A percentile compares a stretch with the other conserved stretches of the same genome.
Conservation (phyloP, 2,329 filamentous ascomycete genomes). For the Trichoderma sp. region DNA sequence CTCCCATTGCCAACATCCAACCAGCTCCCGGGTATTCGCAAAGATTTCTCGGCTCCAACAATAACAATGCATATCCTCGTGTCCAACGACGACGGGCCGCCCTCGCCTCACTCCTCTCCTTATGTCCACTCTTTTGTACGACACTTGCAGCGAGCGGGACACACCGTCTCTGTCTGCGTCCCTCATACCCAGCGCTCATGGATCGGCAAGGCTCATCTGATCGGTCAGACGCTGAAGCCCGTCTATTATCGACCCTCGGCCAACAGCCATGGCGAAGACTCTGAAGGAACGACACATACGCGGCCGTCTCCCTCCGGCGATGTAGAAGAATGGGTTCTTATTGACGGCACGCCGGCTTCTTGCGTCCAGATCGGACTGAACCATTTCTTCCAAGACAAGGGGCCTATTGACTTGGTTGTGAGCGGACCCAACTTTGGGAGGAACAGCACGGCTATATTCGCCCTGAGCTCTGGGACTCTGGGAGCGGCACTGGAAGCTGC, state of each 20-base stretch:
- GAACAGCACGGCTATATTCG: slow-evolving; percentile 79
- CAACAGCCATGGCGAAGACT: slow-evolving; percentile 42
- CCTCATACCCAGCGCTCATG: slow-evolving; percentile 92
- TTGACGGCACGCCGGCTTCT: slow-evolving; percentile 78
- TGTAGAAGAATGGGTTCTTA: slow-evolving; percentile 77
- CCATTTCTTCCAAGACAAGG: slow-evolving; percentile 73
- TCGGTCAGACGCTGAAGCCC: slow-evolving; percentile 83
- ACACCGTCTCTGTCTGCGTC: slow-evolving; percentile 87
- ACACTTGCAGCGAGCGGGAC: slow-evolving; percentile 71
- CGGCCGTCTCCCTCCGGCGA: slow-evolving; percentile 54
- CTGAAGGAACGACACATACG: slow-evolving; percentile 66
- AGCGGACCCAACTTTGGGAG: slow-evolving; percentile 82
- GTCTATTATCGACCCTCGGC: slow-evolving; percentile 73
- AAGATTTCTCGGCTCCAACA: slow-evolving; percentile 12
- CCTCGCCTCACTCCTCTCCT: slow-evolving; percentile 74
- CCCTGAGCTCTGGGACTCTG: slow-evolving; percentile 74
- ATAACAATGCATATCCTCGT: slow-evolving; percentile 65
- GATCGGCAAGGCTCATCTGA: slow-evolving; percentile 98
- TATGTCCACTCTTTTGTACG: slow-evolving; percentile 76
- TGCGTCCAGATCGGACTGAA: slow-evolving; percentile 82
- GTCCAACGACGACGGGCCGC: slow-evolving; percentile 80
- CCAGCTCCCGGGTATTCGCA: background rate
- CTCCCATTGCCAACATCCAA: background rate
- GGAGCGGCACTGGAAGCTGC: slow-evolving; percentile 78
- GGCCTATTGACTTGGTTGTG: slow-evolving; percentile 74